Percentiles rank a stretch among this genome's conserved stretches.
Evolutionary conservation across 1,139 yeast species (phyloP).

Genomic region (Magnusiomyces clavatus): DNA sequence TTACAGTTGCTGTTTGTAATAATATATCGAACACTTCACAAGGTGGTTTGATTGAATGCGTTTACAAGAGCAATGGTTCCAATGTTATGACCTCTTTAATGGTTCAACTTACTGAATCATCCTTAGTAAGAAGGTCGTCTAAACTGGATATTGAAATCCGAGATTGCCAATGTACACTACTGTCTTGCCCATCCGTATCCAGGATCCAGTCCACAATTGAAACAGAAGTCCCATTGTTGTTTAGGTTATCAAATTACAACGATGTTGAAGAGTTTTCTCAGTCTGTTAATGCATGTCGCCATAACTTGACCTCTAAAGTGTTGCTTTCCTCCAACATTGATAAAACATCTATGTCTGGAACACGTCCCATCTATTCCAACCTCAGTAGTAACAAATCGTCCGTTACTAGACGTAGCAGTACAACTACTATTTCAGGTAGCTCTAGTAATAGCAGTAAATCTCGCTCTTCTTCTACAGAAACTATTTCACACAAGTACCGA

Average conservation of each 20-base stretch:
- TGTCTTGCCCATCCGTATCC: background rate
- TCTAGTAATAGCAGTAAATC: background rate
- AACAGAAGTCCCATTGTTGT: background rate
- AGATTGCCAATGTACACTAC: slow-evolving; percentile 9
- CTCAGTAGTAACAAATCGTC: background rate
- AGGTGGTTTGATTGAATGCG: slow-evolving; percentile 4
- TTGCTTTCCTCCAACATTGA: background rate
- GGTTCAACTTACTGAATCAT: slow-evolving; percentile 8
- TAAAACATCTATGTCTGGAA: too few species aligned
- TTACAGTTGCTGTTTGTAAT: slow-evolving; percentile 3
- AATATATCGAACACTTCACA: background rate
- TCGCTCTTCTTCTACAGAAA: too few species aligned
- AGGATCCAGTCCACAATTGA: background rate
- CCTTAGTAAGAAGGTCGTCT: slow-evolving; percentile 20
- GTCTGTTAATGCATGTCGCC: slow-evolving; percentile 5
- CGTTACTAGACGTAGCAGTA: background rate
- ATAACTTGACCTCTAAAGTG: background rate
- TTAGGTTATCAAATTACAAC: background rate
- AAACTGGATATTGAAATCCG: slow-evolving; percentile 27
- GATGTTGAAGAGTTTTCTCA: slow-evolving; percentile 8
- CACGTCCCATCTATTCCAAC: too few species aligned
- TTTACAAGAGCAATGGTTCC: background rate
- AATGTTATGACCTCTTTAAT: slow-evolving; percentile 6
- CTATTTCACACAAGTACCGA: too few species aligned
- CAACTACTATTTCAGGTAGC: background rate